These are phyloP conservation scores for Aphanomyces cochlioides DNA, from an alignment of 352 stramenopile species.

Conservation along the genomic window DNA sequence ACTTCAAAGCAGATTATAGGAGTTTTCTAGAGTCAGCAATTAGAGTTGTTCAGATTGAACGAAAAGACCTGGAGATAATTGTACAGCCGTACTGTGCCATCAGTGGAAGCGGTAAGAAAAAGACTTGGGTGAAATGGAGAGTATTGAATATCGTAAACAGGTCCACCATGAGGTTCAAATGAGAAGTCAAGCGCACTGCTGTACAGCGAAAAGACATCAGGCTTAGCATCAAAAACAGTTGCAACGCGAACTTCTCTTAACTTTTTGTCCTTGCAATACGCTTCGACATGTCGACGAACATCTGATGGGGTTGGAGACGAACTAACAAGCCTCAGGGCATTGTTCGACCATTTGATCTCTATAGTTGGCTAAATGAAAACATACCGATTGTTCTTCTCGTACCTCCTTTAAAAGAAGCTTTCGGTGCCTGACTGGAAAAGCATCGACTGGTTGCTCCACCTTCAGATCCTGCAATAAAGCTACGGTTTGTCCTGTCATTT, in stretches of 20 bases:
- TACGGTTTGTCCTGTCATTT: slow-evolving; percentile 62
- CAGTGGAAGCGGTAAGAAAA: slow-evolving; percentile 70
- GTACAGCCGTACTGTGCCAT: slow-evolving; percentile 79
- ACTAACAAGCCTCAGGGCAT: slow-evolving; percentile 55
- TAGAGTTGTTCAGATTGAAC: neutral
- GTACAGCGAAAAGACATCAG: slow-evolving; percentile 56
- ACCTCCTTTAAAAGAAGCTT: slow-evolving; percentile 61
- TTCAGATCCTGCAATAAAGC: slow-evolving; percentile 73
- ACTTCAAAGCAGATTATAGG: slow-evolving; percentile 65
- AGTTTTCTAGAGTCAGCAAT: slow-evolving; percentile 38
- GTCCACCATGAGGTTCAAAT: slow-evolving; percentile 65
- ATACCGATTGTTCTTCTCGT: slow-evolving; percentile 17
- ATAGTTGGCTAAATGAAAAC: neutral
- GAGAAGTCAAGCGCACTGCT: slow-evolving; percentile 69
- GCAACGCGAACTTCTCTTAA: slow-evolving; percentile 61
- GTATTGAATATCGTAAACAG: slow-evolving; percentile 75
- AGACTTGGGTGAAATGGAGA: slow-evolving; percentile 81
- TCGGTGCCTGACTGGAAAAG: slow-evolving; percentile 47
- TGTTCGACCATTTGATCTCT: slow-evolving; percentile 62
- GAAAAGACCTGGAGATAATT: slow-evolving; percentile 37
- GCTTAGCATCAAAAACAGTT: slow-evolving; percentile 69
- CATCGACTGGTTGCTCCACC: slow-evolving; percentile 63
- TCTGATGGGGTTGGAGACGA: slow-evolving; percentile 45
- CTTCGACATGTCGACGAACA: slow-evolving; percentile 65
- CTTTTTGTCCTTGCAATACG: slow-evolving; percentile 55